Conservation (phyloP, 2,329 filamentous ascomycete genomes). For the Epichloe sibirici region DNA sequence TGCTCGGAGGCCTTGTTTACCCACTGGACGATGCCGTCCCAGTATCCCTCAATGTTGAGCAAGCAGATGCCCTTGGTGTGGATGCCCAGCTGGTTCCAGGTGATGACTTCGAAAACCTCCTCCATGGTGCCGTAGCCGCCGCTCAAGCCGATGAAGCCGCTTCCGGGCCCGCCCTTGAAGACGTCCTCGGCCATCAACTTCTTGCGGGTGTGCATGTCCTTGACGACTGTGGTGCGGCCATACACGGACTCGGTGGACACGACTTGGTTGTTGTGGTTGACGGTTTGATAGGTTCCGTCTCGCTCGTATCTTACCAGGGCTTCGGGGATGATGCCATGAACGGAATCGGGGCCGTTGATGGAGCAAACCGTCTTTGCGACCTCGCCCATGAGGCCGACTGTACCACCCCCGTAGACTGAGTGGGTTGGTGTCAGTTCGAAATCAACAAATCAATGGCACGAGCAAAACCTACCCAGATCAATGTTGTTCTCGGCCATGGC, state of each 20-base stretch:
- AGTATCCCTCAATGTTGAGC: slow-evolving; percentile 83
- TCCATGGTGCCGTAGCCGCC: slow-evolving; percentile 94
- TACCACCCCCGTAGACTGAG: slow-evolving; percentile 85
- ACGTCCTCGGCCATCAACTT: slow-evolving; percentile 86
- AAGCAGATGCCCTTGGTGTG: slow-evolving; percentile 69
- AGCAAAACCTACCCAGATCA: slow-evolving; percentile 43
- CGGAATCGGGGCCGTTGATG: slow-evolving; percentile 65
- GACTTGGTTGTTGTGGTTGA: slow-evolving; percentile 35
- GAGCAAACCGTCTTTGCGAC: slow-evolving; percentile 75
- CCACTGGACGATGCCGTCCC: slow-evolving; percentile 78
- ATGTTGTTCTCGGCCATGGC: slow-evolving; percentile 67
- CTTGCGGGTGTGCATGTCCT: slow-evolving; percentile 95
- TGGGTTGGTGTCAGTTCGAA: neutral
- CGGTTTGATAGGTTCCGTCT: slow-evolving; percentile 40
- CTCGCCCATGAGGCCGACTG: slow-evolving; percentile 91
- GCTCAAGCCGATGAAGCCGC: slow-evolving; percentile 77
- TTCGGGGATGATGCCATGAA: slow-evolving; percentile 88
- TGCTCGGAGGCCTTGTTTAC: slow-evolving; percentile 60
- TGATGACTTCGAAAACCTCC: slow-evolving; percentile 82
- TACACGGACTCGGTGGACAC: slow-evolving; percentile 55
- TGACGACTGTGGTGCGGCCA: slow-evolving; percentile 76
- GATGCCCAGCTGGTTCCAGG: slow-evolving; percentile 95
- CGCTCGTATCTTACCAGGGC: slow-evolving; percentile 73
- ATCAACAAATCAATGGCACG: neutral
- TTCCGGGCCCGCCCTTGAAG: slow-evolving; percentile 65